Evolutionary conservation across 2,329 filamentous ascomycete genomes (phyloP), one percentile per base, ranked within the genome.

Genomic region (Hymenoscyphus repandus): DNA sequence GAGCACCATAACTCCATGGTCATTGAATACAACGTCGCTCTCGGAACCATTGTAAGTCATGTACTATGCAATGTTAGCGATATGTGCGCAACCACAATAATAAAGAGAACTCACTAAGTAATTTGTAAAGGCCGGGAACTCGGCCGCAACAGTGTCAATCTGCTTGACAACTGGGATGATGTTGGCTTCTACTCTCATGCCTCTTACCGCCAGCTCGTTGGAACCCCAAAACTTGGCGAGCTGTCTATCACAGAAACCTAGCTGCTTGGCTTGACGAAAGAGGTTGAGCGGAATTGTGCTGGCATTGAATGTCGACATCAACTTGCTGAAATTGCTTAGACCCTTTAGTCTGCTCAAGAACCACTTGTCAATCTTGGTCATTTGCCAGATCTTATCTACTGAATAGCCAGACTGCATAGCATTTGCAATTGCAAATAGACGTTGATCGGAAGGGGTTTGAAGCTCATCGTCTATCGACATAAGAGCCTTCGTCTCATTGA

Each of bases 281-380:
- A 93, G 71, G 18, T 80, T 74, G 50, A 82, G 76, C 43, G 77
- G 81, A 50, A 86, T 80, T 40, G 90, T 85, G 58, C 75, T 78
- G 11, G 78, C 77, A 57, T 67, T 79, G 70, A 83, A 88, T 43
- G 74, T 76, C 52, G 78, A 76, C 82, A 96, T 88, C 20, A 78
- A 69, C 72, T 90, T 92, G 66, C 85, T 84, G 62, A 97, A 96
- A 72, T 96, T 82, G 70, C 85, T 95, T 9, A 99, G 75, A 27
- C 86, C 85, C 80, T 95, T 95, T 51, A 99, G 83, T 69, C 90
- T 91, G 71, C 82, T 84, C 59, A 99, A 74, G 77, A 97, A 99
- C 93, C 93, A 99, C 71, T 95, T 96, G 74, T 97, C 93, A 63
- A 99, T 99, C 74, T 92, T 90, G 65, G 93, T 99, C 75, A 97